These are phyloP conservation scores for Penicillium simplicissimum DNA, from an alignment of 495 filamentous ascomycete species.

Conservation along the genomic window DNA sequence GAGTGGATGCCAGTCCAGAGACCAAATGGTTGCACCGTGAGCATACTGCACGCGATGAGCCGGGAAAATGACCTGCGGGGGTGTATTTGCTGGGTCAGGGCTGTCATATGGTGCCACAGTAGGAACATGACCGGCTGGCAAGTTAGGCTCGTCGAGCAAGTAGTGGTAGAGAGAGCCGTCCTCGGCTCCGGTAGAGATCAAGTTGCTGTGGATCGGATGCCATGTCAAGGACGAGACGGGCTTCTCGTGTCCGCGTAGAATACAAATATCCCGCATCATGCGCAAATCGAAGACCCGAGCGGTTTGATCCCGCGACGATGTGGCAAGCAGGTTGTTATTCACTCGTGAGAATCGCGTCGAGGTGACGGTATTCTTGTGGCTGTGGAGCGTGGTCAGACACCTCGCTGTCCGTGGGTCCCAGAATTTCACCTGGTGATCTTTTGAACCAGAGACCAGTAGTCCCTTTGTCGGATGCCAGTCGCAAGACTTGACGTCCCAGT, in stretches of 20 bases:
- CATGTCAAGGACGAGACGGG: conserved; percentile 89
- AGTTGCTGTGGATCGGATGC: conserved; percentile 86
- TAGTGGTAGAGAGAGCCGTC: conserved; percentile 92
- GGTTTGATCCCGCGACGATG: conserved; percentile 87
- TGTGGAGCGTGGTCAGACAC: conserved; percentile 89
- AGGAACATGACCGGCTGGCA: conserved; percentile 64
- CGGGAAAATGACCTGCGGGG: conserved; percentile 84
- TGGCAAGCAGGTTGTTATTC: conserved; percentile 81
- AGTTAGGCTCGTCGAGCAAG: conserved; percentile 86
- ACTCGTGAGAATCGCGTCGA: conserved; percentile 83
- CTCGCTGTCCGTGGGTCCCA: conserved; percentile 93
- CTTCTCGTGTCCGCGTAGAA: conserved; percentile 91
- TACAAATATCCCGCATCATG: conserved; percentile 96
- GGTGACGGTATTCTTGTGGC: conserved; percentile 96
- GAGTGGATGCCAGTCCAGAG: conserved; percentile 93
- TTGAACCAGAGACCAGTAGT: conserved; percentile 91
- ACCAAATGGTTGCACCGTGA: conserved; percentile 94
- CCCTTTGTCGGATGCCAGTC: conserved; percentile 99
- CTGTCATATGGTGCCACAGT: conserved; percentile 81
- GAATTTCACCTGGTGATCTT: conserved; percentile 94
- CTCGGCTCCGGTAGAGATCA: conserved; percentile 87
- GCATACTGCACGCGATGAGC: conserved; percentile 82
- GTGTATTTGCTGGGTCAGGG: conserved; percentile 71
- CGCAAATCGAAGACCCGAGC: conserved; percentile 91
- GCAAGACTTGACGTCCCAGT: conserved; percentile 93